A percentile compares a stretch with the other conserved stretches of the same genome.
These are phyloP conservation scores for Avena eriantha DNA, from an alignment of 176 grass and related monocot genomes.

Conservation along the genomic window DNA sequence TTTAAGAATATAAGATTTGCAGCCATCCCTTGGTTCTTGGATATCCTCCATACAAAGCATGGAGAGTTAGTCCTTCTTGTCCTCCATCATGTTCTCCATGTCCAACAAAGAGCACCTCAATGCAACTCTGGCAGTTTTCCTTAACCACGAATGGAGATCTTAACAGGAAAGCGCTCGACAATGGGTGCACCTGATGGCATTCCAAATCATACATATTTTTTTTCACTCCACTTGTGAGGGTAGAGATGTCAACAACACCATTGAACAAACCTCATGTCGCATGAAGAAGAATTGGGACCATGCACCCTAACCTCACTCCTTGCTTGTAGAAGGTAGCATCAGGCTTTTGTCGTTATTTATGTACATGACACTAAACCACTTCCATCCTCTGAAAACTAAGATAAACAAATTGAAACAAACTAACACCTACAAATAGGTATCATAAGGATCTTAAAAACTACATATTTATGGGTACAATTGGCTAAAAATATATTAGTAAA, in stretches of 20 bases:
- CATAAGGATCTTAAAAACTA: background rate
- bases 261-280: no score
- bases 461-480: no score
- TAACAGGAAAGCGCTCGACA: background rate
- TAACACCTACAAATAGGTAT: background rate
- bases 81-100: background rate
- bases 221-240: background rate
- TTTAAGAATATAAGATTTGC: background rate
- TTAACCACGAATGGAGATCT: no score
- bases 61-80: background rate
- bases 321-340: background rate
- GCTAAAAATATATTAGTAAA: no score
- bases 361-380: background rate
- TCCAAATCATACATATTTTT: background rate
- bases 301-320: no score
- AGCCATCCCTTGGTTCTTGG: background rate
- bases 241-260: background rate
- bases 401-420: background rate
- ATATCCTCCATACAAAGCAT: background rate
- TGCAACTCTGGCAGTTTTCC: no score
- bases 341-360: background rate
- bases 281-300: background rate
- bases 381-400: background rate
- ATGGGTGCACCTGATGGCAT: background rate
- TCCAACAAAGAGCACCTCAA: background rate